Base-by-base conservation (phyloP, 176 grass and related monocot genomes). In the Aegilops speltoides region DNA sequence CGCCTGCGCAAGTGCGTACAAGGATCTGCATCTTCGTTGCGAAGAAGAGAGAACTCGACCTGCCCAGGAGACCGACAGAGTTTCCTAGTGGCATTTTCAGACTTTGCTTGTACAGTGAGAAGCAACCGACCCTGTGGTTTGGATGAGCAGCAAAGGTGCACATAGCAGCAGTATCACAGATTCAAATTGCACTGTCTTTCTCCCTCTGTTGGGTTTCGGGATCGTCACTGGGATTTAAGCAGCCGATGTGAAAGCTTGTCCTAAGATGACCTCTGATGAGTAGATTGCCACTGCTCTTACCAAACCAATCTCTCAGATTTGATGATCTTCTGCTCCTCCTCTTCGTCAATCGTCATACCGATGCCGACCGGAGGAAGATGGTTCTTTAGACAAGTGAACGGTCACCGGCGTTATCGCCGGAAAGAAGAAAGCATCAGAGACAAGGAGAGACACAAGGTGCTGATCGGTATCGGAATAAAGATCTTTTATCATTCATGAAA, bases 1-100 rank as follows among this genome's bases (percentile, higher is more conserved):
- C 33, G 65, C 74, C 70, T 92, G 68, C 32, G 46, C n/a, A 25
- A 90, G 84, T 13, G 40, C 86, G 24, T 93, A 93, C 19, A 92
- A 86, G 77, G 88, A 79, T 31, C 89, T 90, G 22, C 83, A 81
- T 48, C 76, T 78, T 26, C 66, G 41, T 28, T 80, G 82, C 33
- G 78, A 93, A 68, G 89, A 93, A 45, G 91, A 90, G 13, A 85
- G 48, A 10, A 3, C 11, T 56, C 73, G 23, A 36, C 23, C 79
- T 22, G 41, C 16, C 8, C 68, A 84, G 36, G 34, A 90, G 36
- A 88, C 5, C 33, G 82, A n/a, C 56, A 84, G 38, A 76, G 29
- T 31, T 29, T 29, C 56, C 12, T 73, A 88, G 79, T 20, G 3
- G 19, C 62, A 23, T 54, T 84, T 64, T 52, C 64, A 34, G 60